Conservation (phyloP, 768 basidiomycete genomes). For the Pholiota microspora region DNA sequence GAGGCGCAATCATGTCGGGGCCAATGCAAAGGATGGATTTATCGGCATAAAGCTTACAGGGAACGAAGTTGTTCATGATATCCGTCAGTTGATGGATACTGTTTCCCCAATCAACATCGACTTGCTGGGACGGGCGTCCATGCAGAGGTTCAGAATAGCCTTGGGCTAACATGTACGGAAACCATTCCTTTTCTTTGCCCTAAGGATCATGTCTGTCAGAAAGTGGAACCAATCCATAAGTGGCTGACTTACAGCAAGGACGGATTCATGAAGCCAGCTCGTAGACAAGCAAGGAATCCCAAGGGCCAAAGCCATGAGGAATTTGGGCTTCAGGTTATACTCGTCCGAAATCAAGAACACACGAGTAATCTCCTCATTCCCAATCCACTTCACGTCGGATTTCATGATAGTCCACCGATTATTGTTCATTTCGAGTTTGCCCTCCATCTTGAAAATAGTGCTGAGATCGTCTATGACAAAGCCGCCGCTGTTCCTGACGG, state of each 20-base stretch:
- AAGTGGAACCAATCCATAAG: neutral
- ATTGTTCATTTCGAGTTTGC: slow-evolving; percentile 37
- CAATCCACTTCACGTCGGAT: slow-evolving; percentile 45
- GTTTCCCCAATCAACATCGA: slow-evolving; percentile 48
- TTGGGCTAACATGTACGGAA: slow-evolving; percentile 52
- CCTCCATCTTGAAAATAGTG: slow-evolving; percentile 54
- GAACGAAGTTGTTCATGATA: slow-evolving; percentile 57
- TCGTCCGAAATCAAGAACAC: slow-evolving; percentile 71
- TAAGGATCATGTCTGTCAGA: slow-evolving; percentile 15
- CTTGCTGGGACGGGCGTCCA: slow-evolving; percentile 41
- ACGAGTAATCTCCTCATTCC: slow-evolving; percentile 42
- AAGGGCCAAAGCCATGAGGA: slow-evolving; percentile 75
- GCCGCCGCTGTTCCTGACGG: slow-evolving; percentile 53
- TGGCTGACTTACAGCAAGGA: slow-evolving; percentile 26
- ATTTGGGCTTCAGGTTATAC: slow-evolving; percentile 72
- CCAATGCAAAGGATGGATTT: slow-evolving; percentile 63
- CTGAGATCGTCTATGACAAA: slow-evolving; percentile 62
- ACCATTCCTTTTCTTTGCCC: slow-evolving; percentile 56
- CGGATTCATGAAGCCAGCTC: slow-evolving; percentile 49
- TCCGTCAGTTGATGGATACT: slow-evolving; percentile 49
- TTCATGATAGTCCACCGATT: slow-evolving; percentile 53
- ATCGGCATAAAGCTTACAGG: slow-evolving; percentile 54
- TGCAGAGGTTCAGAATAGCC: slow-evolving; percentile 46
- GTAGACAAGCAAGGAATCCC: slow-evolving; percentile 80
- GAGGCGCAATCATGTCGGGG: slow-evolving; percentile 48